Base-by-base conservation (phyloP, 2,329 filamentous ascomycete species). In the Aspergillus sojae region DNA sequence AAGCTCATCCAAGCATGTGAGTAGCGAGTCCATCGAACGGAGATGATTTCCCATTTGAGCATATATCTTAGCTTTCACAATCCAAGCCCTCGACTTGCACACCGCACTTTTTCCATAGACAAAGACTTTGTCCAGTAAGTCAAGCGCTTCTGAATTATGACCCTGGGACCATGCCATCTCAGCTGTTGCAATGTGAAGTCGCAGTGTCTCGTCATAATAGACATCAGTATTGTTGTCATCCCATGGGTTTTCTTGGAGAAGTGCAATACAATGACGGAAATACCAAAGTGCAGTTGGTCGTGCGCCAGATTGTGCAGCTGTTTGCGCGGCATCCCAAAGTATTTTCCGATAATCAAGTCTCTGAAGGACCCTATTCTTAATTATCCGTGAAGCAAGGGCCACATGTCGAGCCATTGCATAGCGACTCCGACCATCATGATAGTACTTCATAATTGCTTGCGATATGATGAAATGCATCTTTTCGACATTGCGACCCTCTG, bases 401-500 rank as follows among this genome's bases (percentile, higher is more conserved):
- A 97, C 90, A 75, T 97, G 94, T 5, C 89, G 86, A 26, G 93
- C 92, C 64, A 90, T 89, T 63, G 87, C 89, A 72, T 96, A 93
- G 14, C 89, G 84, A 30, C 85, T 84, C 57, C 84, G 84, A 1
- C 86, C 82, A 64, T 93, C 88, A 28, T 85, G 79, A 26, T 81
- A 87, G 70, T 93, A 89, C 69, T 91, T 91, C 75, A 94, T 87
- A 68, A 97, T 86, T 0, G 90, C 90, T 72, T 92, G 89, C 0
- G 92, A 91, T 70, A 97, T 92, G 53, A 93, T 88, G 70, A 94
- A 97, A 77, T 97, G 93, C 94, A 97, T 97, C 70, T 91, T 91
- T 23, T 86, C 82, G 26, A 86, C 81, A 61, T 91, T 88, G 57
- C 80, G 81, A 71, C 87, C 88, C 73, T 94, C 89, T 65, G 86